Evolutionary conservation across 2,329 filamentous ascomycete genomes (phyloP).

Genomic region (Diaporthe citriasiana): DNA sequence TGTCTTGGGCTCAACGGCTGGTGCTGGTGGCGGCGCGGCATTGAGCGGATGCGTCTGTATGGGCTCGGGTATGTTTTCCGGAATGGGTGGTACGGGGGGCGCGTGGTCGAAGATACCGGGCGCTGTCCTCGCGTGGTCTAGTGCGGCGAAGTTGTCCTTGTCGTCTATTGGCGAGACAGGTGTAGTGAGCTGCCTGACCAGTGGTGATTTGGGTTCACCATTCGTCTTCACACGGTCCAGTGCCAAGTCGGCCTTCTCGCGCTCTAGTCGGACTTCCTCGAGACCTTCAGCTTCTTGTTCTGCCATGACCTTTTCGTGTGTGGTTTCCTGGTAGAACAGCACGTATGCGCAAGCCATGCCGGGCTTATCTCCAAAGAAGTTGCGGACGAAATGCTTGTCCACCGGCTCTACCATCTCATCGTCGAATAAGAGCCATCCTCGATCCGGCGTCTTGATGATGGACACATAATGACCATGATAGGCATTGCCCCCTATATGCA

Average conservation of each 20-base stretch:
- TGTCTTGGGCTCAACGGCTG: conserved; percentile 45
- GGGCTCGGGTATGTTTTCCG: conserved; percentile 45
- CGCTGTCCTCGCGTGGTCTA: conserved; percentile 78
- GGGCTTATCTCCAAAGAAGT: conserved; percentile 95
- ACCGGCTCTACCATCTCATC: conserved; percentile 99
- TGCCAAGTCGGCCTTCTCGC: conserved; percentile 69
- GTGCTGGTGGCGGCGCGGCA: conserved; percentile 49
- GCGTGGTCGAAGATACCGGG: conserved; percentile 56
- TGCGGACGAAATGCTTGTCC: conserved; percentile 94
- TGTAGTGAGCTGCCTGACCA: conserved; percentile 65
- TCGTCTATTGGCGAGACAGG: conserved; percentile 62
- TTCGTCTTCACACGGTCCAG: conserved; percentile 50
- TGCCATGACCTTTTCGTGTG: conserved; percentile 74
- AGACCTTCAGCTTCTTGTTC: conserved; percentile 87
- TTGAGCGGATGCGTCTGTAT: conserved; percentile 47
- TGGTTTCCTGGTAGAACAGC: conserved; percentile 95
- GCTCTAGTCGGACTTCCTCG: conserved; percentile 71
- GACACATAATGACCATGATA: conserved; percentile 99
- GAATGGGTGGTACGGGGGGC: conserved; percentile 45
- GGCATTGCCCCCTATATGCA: conserved; percentile 96
- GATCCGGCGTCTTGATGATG: conserved; percentile 96
- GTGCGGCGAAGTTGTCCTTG: conserved; percentile 66
- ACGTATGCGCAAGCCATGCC: conserved; percentile 96
- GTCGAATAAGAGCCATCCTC: conserved; percentile 96
- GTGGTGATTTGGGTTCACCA: conserved; percentile 56